These are phyloP conservation scores for Cladosporium sp. DNA, from an alignment of 2,329 filamentous ascomycete genomes.

Conservation along the genomic window DNA sequence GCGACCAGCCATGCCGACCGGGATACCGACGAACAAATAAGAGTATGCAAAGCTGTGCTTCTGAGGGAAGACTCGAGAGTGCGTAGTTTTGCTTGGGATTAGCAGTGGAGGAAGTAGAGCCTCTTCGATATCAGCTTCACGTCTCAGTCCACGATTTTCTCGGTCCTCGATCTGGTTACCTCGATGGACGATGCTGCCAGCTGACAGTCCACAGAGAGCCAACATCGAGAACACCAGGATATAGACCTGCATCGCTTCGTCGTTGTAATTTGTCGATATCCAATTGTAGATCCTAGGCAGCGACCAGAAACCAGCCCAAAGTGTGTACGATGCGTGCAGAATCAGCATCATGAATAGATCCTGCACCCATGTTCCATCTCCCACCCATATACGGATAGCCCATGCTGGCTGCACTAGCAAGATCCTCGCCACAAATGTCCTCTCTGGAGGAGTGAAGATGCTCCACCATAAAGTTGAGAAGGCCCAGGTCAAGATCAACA, in stretches of 20 bases:
- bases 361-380: slow-evolving; percentile 24
- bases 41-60: slow-evolving; percentile 66
- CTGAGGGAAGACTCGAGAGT: slow-evolving; percentile 63
- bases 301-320: slow-evolving; percentile 23
- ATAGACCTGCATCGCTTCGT: slow-evolving; percentile 22
- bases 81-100: slow-evolving; percentile 62
- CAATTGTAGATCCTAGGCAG: slow-evolving; percentile 11
- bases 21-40: slow-evolving; percentile 65
- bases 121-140: slow-evolving; percentile 25
- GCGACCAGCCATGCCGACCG: slow-evolving; percentile 57
- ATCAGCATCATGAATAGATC: slow-evolving; percentile 24
- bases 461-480: slow-evolving; percentile 27
- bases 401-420: slow-evolving; percentile 30
- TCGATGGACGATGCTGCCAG: slow-evolving; percentile 27
- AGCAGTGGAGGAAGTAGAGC: slow-evolving; percentile 47
- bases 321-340: slow-evolving; percentile 23
- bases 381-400: slow-evolving; percentile 20
- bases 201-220: slow-evolving; percentile 25
- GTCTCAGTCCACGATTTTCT: slow-evolving; percentile 2
- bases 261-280: slow-evolving; percentile 14
- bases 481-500: slow-evolving; percentile 20
- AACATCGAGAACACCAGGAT: slow-evolving; percentile 26
- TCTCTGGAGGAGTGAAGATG: slow-evolving; percentile 28
- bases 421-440: slow-evolving; percentile 27
- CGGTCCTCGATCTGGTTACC: slow-evolving; percentile 21